Conservation (phyloP, 164 flowering plant species). For the Nymphaea colorata region DNA sequence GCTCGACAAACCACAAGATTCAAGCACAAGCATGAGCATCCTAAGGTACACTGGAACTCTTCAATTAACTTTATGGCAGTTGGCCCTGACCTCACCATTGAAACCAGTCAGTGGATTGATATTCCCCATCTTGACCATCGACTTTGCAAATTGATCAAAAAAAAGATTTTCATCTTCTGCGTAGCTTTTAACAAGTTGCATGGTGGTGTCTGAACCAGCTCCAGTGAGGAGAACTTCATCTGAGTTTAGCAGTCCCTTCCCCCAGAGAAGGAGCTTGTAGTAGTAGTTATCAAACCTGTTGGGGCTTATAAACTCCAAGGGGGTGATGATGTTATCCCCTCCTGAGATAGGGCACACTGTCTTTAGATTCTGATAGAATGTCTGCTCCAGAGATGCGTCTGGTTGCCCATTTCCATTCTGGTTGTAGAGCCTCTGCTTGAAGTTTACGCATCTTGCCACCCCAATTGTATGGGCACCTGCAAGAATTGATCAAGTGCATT, state of each 20-base stretch:
- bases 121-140: constrained; percentile 88
- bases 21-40: background rate
- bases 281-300: constrained; percentile 72
- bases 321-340: constrained; percentile 74
- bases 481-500: background rate
- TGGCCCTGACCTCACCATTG: constrained; percentile 70
- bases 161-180: constrained; percentile 56
- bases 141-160: constrained; percentile 59
- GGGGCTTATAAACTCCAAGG: constrained; percentile 68
- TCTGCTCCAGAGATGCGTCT: constrained; percentile 55
- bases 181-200: constrained; percentile 45
- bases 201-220: constrained; percentile 21
- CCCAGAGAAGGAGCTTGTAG: constrained; percentile 63
- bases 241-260: constrained; percentile 71
- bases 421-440: constrained; percentile 83
- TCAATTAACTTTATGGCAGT: constrained; percentile 36
- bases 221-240: constrained; percentile 76
- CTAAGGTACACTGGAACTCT: background rate
- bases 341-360: constrained; percentile 64
- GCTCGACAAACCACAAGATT: background rate
- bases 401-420: constrained; percentile 74
- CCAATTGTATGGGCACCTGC: constrained; percentile 89
- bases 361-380: constrained; percentile 39
- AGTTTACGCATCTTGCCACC: constrained; percentile 64
- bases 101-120: constrained; percentile 56